A percentile compares a stretch with the other conserved stretches of the same genome.
phyloP scores from a whole-genome alignment of 345 rosid genomes.

The Microcos paniculata region DNA sequence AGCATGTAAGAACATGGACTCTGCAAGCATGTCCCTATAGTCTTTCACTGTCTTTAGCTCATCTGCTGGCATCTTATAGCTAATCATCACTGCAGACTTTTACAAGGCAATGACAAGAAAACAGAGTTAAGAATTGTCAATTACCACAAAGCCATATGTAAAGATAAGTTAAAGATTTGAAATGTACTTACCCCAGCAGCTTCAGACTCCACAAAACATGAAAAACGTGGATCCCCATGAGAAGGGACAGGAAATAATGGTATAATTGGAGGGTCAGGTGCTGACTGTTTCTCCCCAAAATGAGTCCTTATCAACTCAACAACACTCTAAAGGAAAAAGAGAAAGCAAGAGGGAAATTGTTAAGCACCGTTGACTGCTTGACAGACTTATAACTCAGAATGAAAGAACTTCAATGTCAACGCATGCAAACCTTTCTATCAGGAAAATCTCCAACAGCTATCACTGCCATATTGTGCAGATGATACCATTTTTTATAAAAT shows the following conservation, averaged over 20 bases:
- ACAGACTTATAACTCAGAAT: neutral
- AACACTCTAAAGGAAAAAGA: slow-evolving; percentile 50
- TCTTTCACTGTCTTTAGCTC: slow-evolving; percentile 83
- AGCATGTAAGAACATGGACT: slow-evolving; percentile 86
- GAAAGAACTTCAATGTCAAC: slow-evolving; percentile 8
- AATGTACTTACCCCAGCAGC: slow-evolving; percentile 82
- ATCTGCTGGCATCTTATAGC: slow-evolving; percentile 78
- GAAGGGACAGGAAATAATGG: slow-evolving; percentile 74
- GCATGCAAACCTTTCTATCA: slow-evolving; percentile 66
- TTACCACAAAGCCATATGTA: slow-evolving; percentile 1
- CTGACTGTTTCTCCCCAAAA: slow-evolving; percentile 57
- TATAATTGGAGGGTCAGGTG: slow-evolving; percentile 41
- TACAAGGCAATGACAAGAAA: slow-evolving; percentile 30
- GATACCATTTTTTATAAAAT: slow-evolving; percentile 86
- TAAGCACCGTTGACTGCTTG: slow-evolving; percentile 10
- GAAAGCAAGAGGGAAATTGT: slow-evolving; percentile 15
- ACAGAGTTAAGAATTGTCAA: neutral
- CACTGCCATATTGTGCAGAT: slow-evolving; percentile 79
- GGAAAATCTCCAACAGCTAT: slow-evolving; percentile 94
- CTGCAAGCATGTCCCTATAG: slow-evolving; percentile 74
- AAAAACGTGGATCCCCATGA: slow-evolving; percentile 74
- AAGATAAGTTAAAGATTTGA: slow-evolving; percentile 7
- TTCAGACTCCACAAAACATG: slow-evolving; percentile 86
- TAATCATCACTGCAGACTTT: slow-evolving; percentile 89
- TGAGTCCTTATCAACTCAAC: slow-evolving; percentile 81